Conservation (phyloP, 2,329 filamentous ascomycete species). For the Colletotrichum spaethianum region DNA sequence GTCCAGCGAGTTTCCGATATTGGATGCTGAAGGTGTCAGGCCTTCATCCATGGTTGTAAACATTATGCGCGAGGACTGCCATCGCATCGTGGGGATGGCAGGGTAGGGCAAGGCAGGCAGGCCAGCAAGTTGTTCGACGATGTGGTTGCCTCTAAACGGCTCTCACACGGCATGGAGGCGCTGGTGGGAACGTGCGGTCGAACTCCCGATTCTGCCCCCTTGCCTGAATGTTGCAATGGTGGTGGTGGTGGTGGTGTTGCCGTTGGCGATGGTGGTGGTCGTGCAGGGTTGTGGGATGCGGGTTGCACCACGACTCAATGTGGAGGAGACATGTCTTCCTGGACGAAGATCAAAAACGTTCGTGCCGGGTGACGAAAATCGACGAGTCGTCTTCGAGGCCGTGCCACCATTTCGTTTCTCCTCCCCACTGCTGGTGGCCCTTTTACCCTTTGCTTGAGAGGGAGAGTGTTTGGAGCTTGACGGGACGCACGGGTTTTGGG, state of each 20-base stretch:
- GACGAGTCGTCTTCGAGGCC: conserved; percentile 24
- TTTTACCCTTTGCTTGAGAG: conserved; percentile 4
- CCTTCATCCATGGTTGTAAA: conserved; percentile 1
- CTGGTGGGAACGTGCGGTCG: background rate
- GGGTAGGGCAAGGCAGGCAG: background rate
- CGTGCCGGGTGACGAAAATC: conserved; percentile 7
- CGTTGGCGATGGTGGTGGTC: background rate
- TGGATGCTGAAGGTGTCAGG: conserved; percentile 12
- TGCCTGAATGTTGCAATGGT: conserved; percentile 5
- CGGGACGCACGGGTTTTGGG: conserved; percentile 32
- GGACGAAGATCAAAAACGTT: conserved; percentile 26
- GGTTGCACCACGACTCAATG: conserved; percentile 22
- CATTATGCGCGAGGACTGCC: conserved; percentile 3
- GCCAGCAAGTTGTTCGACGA: background rate
- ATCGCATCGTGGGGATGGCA: conserved; percentile 18
- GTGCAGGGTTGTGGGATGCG: conserved; percentile 11
- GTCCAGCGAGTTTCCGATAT: background rate
- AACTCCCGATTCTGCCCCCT: conserved; percentile 5
- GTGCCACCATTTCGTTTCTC: conserved; percentile 8
- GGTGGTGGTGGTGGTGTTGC: background rate
- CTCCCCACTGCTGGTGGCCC: background rate
- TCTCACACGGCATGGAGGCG: background rate
- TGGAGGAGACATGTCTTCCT: conserved; percentile 34
- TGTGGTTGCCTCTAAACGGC: background rate
- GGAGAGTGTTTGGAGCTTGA: conserved; percentile 31